A percentile compares a stretch with the other conserved stretches of the same genome.
These are phyloP conservation scores for Macrolepiota albuminosa DNA, from an alignment of 768 basidiomycete species.

Conservation along the genomic window DNA sequence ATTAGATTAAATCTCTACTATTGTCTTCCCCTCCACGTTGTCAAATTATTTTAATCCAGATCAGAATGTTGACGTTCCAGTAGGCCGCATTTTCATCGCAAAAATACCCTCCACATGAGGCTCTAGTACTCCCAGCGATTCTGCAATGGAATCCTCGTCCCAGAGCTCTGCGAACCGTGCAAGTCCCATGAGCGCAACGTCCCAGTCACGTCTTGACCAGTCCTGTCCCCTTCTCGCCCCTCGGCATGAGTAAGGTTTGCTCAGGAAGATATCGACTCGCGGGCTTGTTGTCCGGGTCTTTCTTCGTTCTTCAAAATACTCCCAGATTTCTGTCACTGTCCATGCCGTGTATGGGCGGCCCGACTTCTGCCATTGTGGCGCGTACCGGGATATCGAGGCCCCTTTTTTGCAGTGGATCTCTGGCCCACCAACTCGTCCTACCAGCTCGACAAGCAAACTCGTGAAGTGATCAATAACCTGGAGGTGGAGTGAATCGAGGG, in stretches of 20 bases:
- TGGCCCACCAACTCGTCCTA: slow-evolving; percentile 45
- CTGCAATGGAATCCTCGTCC: slow-evolving; percentile 46
- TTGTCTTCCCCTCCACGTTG: no score
- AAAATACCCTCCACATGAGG: slow-evolving; percentile 48
- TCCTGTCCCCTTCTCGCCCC: slow-evolving; percentile 69
- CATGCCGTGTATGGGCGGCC: slow-evolving; percentile 42
- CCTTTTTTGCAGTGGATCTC: slow-evolving; percentile 33
- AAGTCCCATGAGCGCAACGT: slow-evolving; percentile 43
- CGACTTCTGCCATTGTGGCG: slow-evolving; percentile 41
- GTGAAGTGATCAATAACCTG: slow-evolving; percentile 69
- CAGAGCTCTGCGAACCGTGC: slow-evolving; percentile 44
- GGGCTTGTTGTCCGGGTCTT: slow-evolving; percentile 32
- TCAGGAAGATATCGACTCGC: slow-evolving; percentile 48
- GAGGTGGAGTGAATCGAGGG: slow-evolving; percentile 61
- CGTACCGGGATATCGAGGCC: slow-evolving; percentile 45
- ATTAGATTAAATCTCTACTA: no score
- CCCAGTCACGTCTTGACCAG: slow-evolving; percentile 71
- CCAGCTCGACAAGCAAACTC: slow-evolving; percentile 54
- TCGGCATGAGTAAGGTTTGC: slow-evolving; percentile 35
- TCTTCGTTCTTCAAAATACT: slow-evolving; percentile 46
- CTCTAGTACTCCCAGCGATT: slow-evolving; percentile 44
- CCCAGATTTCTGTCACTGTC: slow-evolving; percentile 51
- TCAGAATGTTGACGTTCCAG: slow-evolving; percentile 20
- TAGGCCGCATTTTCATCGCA: slow-evolving; percentile 34
- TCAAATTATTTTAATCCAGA: neutral